Evolutionary conservation across 495 filamentous ascomycete species (phyloP), one percentile per base, ranked within the genome.

Genomic region (Aspergillus sclerotiicarbonarius): DNA sequence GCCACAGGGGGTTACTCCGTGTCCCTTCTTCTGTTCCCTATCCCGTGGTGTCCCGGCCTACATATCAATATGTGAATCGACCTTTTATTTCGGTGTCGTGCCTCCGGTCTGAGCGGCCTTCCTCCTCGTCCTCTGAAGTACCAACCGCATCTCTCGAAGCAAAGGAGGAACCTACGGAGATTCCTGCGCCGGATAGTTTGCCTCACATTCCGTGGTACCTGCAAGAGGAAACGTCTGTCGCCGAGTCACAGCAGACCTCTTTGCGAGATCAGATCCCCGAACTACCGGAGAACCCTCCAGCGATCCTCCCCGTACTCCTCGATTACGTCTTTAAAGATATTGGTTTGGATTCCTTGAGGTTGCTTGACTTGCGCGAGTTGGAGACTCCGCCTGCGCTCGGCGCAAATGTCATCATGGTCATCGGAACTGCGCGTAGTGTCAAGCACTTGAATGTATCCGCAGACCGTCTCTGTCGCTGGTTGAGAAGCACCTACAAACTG

Each of bases 381-480:
- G 89, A 96, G 64, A 92, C 90, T 0, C 88, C 94, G 0, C 84
- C 94, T 1, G 91, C 92, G 0, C 79, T 98, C 35, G 94, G 94
- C 8, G 82, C 90, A 15, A 88, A 91, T 65, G 81, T 96, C 37
- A 79, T 98, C 31, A 98, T 98, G 94, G 69, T 98, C 37, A 77
- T 98, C 59, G 92, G 90, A n/a, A 95, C 91, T 16, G 91, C 93
- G 19, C 87, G 95, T 48, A 93, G 90, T 58, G 90, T 96, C 63
- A 92, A 91, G 55, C 95, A 98, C 76, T 74, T 98, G 25, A 92
- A 96, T 63, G 90, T 95, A 19, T 93, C 92, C 3, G 91, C 94
- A 4, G 92, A 96, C 67, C 85, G 90, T 29, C 79, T 95, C 19
- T 91, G 92, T 58, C 82, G 93, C 55, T 98, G 90, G 90, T 72